Evolutionary conservation across 495 filamentous ascomycete genomes (phyloP).

Genomic region (Podospora didyma): DNA sequence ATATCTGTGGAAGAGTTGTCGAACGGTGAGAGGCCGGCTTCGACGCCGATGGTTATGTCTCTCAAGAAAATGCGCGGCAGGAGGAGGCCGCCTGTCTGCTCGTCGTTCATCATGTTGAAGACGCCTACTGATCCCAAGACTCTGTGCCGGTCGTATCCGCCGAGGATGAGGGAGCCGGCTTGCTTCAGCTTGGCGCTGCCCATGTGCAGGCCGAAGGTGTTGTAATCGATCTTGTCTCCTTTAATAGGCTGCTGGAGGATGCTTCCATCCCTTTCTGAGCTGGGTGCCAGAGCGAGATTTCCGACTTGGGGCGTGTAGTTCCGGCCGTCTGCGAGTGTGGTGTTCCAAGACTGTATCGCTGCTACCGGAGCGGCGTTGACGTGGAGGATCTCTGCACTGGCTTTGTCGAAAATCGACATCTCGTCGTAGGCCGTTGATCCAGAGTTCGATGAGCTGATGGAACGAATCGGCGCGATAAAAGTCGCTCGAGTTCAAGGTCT

Average conservation of each 20-base stretch:
- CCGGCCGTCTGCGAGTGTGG: too few species aligned
- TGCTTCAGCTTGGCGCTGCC: slow-evolving; percentile 36
- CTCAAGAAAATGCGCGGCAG: slow-evolving; percentile 15
- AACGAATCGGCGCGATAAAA: too few species aligned
- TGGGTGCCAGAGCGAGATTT: slow-evolving; percentile 6
- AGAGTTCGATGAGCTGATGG: too few species aligned
- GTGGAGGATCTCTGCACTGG: too few species aligned
- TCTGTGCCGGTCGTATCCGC: slow-evolving; percentile 42
- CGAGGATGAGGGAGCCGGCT: slow-evolving; percentile 38
- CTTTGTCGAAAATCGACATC: too few species aligned
- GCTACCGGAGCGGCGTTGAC: too few species aligned
- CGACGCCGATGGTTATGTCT: slow-evolving; percentile 36
- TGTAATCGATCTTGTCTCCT: slow-evolving; percentile 30
- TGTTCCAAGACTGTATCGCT: too few species aligned
- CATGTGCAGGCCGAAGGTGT: slow-evolving; percentile 48
- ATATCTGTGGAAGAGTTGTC: not conserved
- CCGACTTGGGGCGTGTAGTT: slow-evolving; percentile 5
- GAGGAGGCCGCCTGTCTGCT: too few species aligned
- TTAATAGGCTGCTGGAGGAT: slow-evolving; percentile 14
- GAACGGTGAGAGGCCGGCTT: slow-evolving; percentile 34
- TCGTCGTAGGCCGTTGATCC: too few species aligned
- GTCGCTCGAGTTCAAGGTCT: too few species aligned
- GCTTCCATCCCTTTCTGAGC: not conserved
- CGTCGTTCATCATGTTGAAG: slow-evolving; percentile 14
- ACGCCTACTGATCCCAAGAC: slow-evolving; percentile 13